These are phyloP conservation scores for Alternaria atra DNA, from an alignment of 2,329 filamentous ascomycete genomes.

Conservation along the genomic window DNA sequence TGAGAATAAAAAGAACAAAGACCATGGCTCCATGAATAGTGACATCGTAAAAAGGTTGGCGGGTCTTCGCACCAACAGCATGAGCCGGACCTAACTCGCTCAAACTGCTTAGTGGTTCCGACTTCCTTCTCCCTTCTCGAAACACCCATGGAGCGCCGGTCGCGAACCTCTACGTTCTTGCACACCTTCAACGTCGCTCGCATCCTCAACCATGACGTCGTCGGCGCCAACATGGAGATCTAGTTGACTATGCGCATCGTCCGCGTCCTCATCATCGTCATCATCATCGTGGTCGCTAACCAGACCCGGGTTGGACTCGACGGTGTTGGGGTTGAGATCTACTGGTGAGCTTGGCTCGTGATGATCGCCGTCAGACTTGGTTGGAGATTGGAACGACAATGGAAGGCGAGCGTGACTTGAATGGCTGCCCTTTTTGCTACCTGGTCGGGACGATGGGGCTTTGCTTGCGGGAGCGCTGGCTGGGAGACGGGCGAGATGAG, in stretches of 20 bases:
- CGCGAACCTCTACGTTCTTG: conserved; percentile 44
- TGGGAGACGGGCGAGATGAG: conserved; percentile 47
- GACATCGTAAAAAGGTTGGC: conserved; percentile 11
- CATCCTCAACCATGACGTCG: conserved; percentile 51
- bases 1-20: conserved; percentile 10
- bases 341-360: conserved; percentile 47
- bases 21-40: conserved; percentile 29
- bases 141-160: conserved; percentile 44
- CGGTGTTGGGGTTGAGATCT: conserved; percentile 58
- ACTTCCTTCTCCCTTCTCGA: conserved; percentile 48
- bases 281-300: conserved; percentile 62
- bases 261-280: conserved; percentile 56
- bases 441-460: conserved; percentile 39
- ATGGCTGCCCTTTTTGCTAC: conserved; percentile 45
- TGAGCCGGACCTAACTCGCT: conserved; percentile 40
- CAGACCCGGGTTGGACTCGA: conserved; percentile 60
- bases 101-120: conserved; percentile 44
- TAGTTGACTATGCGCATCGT: conserved; percentile 48
- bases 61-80: neutral
- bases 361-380: conserved; percentile 36
- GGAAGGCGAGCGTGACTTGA: conserved; percentile 42
- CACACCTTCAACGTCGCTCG: conserved; percentile 51
- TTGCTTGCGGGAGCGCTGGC: conserved; percentile 42
- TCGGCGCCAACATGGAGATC: conserved; percentile 48
- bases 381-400: conserved; percentile 40